Percentiles rank a stretch among this genome's conserved stretches.
These are phyloP conservation scores for Rosa chinensis DNA, from an alignment of 306 rosid species.

Conservation along the genomic window DNA sequence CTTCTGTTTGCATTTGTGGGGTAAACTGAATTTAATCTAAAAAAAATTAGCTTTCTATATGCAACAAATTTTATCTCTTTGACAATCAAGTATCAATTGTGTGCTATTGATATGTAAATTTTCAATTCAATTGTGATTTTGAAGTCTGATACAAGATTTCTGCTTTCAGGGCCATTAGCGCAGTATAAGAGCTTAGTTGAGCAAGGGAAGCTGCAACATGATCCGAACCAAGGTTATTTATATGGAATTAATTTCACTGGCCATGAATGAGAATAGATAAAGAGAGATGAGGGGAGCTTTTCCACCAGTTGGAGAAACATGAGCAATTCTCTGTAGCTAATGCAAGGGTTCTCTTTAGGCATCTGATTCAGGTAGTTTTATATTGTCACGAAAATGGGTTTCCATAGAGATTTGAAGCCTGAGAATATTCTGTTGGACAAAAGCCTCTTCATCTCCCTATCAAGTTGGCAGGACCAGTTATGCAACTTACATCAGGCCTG, in stretches of 20 bases:
- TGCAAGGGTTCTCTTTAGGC: slow-evolving; percentile 70
- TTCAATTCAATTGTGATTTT: too few species aligned
- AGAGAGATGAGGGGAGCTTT: slow-evolving; percentile 57
- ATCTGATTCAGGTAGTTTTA: slow-evolving; percentile 73
- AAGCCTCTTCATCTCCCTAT: slow-evolving; percentile 66
- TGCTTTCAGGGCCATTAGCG: slow-evolving; percentile 56
- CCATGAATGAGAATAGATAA: too few species aligned
- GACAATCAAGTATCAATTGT: background rate
- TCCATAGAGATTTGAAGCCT: slow-evolving; percentile 85
- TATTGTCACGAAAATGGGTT: slow-evolving; percentile 78
- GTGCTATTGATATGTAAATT: too few species aligned
- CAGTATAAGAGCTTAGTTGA: slow-evolving; percentile 61
- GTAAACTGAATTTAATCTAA: background rate
- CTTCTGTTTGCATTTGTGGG: slow-evolving; percentile 18
- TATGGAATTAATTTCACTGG: too few species aligned
- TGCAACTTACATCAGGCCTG: slow-evolving; percentile 83
- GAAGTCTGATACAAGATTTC: background rate
- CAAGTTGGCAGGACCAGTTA: slow-evolving; percentile 66
- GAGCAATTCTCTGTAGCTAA: slow-evolving; percentile 68
- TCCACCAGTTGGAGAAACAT: slow-evolving; percentile 70
- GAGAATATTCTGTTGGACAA: slow-evolving; percentile 78
- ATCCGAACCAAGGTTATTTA: slow-evolving; percentile 58
- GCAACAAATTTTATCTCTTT: slow-evolving; percentile 20
- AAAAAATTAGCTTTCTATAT: slow-evolving; percentile 6
- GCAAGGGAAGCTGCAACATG: slow-evolving; percentile 77